These are phyloP conservation scores for Mycena maculata DNA, from an alignment of 768 basidiomycete species.

Conservation along the genomic window DNA sequence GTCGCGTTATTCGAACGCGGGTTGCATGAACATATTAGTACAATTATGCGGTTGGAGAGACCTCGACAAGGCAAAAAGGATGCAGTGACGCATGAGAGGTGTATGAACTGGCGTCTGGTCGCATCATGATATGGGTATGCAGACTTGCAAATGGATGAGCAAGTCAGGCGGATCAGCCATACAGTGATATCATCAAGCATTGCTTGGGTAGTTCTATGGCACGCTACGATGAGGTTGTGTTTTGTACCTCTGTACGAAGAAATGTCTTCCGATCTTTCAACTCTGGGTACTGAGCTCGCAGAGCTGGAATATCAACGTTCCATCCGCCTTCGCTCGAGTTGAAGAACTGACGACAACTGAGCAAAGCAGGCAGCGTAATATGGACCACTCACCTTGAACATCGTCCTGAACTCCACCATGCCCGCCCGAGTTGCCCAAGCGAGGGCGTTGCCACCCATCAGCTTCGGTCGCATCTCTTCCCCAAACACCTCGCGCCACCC, in stretches of 20 bases:
- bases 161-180: too few relatives aligned
- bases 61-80: too few relatives aligned
- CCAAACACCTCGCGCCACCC: conserved; percentile 26
- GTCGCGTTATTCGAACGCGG: too few relatives aligned
- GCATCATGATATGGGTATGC: too few relatives aligned
- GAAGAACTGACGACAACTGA: conserved; percentile 16
- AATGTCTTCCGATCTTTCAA: conserved; percentile 27
- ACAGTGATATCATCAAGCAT: too few relatives aligned
- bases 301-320: conserved; percentile 20
- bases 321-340: conserved; percentile 24
- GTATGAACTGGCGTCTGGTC: too few relatives aligned
- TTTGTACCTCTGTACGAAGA: conserved; percentile 11
- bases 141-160: too few relatives aligned
- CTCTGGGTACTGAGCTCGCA: conserved; percentile 11
- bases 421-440: neutral
- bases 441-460: neutral
- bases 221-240: neutral
- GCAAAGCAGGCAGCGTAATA: neutral
- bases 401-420: conserved; percentile 15
- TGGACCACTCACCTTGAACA: conserved; percentile 18
- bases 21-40: too few relatives aligned
- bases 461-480: conserved; percentile 12
- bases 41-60: too few relatives aligned
- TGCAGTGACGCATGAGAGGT: too few relatives aligned
- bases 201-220: too few relatives aligned